Evolutionary conservation across 2,329 filamentous ascomycete genomes (phyloP).

Genomic region (Calonectria fujianensis): DNA sequence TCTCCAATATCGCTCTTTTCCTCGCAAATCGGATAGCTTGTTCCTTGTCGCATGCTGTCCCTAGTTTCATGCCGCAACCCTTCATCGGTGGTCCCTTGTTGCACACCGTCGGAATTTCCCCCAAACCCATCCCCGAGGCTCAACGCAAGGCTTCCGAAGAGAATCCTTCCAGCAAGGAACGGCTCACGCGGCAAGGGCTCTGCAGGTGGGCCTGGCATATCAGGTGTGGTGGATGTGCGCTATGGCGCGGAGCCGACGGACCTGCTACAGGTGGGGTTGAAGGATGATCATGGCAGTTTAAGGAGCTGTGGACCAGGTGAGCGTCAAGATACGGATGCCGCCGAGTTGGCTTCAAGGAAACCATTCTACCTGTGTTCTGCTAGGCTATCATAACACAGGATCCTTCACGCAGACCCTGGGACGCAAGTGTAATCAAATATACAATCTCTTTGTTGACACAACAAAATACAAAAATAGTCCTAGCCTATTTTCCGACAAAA

Average conservation of each 20-base stretch:
- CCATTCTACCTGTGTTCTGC: conserved; percentile 62
- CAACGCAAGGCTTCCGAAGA: neutral
- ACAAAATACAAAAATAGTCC: neutral
- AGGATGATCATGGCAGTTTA: neutral
- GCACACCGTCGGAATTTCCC: neutral
- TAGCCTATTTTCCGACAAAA: neutral
- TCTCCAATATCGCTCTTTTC: neutral
- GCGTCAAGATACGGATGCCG: neutral
- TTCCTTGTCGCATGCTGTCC: neutral
- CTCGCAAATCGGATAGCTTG: neutral
- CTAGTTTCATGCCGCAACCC: neutral
- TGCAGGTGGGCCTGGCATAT: conserved; percentile 64
- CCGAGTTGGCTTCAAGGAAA: conserved; percentile 58
- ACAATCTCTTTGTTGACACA: neutral
- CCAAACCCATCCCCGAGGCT: conserved; percentile 19
- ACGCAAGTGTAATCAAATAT: neutral
- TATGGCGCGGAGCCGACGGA: conserved; percentile 55
- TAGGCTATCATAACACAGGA: conserved; percentile 39
- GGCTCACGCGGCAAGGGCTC: conserved; percentile 52
- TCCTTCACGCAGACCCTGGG: neutral
- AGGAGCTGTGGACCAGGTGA: too few species aligned
- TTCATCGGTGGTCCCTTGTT: neutral
- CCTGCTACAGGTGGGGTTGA: neutral
- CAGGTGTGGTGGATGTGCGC: conserved; percentile 63
- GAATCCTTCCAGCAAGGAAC: neutral